Evolutionary conservation across 2,329 filamentous ascomycete genomes (phyloP).

Genomic region (Sclerotinia subarctica): DNA sequence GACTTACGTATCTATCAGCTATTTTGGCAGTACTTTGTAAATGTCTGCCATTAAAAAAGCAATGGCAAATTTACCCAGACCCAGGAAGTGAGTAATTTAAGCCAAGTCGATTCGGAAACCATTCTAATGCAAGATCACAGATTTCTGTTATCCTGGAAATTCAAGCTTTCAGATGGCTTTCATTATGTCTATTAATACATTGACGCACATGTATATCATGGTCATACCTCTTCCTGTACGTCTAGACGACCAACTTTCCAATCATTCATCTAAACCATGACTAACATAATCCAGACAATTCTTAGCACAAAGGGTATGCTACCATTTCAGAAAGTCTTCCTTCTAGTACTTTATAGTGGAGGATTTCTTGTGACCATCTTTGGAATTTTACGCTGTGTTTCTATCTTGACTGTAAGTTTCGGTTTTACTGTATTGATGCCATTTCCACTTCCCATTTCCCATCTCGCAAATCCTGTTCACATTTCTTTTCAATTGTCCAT

Average conservation of each 20-base stretch:
- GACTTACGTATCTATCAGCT: constrained; percentile 6
- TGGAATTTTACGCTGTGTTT: constrained; percentile 1
- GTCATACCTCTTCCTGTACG: constrained; percentile 13
- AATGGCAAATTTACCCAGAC: constrained; percentile 20
- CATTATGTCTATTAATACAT: constrained; percentile 10
- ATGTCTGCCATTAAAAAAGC: constrained; percentile 16
- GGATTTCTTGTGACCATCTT: constrained; percentile 13
- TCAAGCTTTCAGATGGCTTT: constrained; percentile 8
- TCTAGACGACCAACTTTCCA: background rate
- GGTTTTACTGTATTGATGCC: background rate
- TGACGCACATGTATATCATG: constrained; percentile 11
- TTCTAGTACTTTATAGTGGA: constrained; percentile 10
- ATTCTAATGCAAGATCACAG: background rate
- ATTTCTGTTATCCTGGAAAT: constrained; percentile 11
- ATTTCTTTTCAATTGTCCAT: no score
- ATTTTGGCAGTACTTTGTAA: constrained; percentile 11
- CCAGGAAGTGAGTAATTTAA: constrained; percentile 8
- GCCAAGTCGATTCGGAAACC: background rate
- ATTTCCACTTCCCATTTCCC: background rate
- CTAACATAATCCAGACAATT: background rate
- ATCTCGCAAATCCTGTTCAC: background rate
- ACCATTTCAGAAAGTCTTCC: constrained; percentile 6
- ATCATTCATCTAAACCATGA: background rate
- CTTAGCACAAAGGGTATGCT: background rate
- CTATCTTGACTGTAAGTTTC: constrained; percentile 3